phyloP scores from a whole-genome alignment of 768 basidiomycete species.

The Jaapia argillacea region DNA sequence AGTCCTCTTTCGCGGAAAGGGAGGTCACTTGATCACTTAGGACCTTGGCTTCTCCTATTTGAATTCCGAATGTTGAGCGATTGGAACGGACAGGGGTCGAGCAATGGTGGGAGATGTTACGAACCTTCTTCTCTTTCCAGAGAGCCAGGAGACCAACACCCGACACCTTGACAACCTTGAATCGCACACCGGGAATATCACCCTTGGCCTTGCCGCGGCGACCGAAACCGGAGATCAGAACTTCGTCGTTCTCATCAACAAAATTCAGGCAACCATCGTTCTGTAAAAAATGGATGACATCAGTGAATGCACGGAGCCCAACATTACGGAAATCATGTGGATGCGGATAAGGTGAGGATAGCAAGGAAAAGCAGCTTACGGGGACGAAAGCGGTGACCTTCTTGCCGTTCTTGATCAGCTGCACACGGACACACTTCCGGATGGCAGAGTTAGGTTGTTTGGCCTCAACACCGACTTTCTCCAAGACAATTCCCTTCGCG shows the following conservation, averaged over 20 bases:
- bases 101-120: too few relatives aligned
- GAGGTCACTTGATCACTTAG: too few relatives aligned
- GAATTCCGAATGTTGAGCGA: too few relatives aligned
- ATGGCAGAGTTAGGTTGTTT: constrained; percentile 99
- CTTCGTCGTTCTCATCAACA: constrained; percentile 99
- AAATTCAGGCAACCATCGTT: constrained; percentile 98
- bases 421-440: constrained; percentile 99
- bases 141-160: constrained; percentile 96
- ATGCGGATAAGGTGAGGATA: not conserved
- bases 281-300: constrained; percentile 24
- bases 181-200: constrained; percentile 99
- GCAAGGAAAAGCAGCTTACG: constrained; percentile 26
- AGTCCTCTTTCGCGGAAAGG: too few relatives aligned
- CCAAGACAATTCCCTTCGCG: constrained; percentile 99
- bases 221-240: constrained; percentile 99
- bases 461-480: constrained; percentile 99
- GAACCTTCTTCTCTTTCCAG: constrained; percentile 99
- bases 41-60: too few relatives aligned
- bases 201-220: constrained; percentile 99
- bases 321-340: not conserved
- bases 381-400: constrained; percentile 99
- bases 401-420: constrained; percentile 99
- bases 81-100: too few relatives aligned
- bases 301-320: not conserved
- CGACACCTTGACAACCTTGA: constrained; percentile 99